Conservation (phyloP, 148 eudicot species). For the Dianthus caryophyllus region DNA sequence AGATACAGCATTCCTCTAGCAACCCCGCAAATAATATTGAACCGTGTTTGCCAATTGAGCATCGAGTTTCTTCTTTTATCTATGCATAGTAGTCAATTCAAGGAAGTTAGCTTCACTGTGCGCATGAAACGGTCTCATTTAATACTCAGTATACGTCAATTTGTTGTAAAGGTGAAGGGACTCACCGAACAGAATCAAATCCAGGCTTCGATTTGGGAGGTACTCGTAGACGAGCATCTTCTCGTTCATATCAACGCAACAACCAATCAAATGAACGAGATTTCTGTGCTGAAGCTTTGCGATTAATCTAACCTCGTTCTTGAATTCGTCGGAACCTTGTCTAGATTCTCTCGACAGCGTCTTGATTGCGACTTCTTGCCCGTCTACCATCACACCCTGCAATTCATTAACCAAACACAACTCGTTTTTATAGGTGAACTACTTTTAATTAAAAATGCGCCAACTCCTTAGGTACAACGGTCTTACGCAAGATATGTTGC, state of each 20-base stretch:
- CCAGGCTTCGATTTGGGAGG: conserved; percentile 63
- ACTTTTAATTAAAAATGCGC: too few relatives aligned
- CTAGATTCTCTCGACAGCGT: conserved; percentile 60
- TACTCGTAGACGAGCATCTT: conserved; percentile 74
- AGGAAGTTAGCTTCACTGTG: too few relatives aligned
- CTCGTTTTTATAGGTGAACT: background rate
- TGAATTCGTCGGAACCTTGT: conserved; percentile 77
- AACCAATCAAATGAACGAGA: conserved; percentile 73
- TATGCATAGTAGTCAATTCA: conserved; percentile 15
- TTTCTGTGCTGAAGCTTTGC: conserved; percentile 85
- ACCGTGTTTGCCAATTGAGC: conserved; percentile 55
- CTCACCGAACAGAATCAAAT: conserved; percentile 52
- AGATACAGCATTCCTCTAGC: conserved; percentile 77
- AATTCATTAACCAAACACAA: background rate
- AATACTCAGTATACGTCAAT: background rate
- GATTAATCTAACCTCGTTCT: conserved; percentile 61
- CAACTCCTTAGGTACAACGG: too few relatives aligned
- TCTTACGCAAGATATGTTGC: too few relatives aligned
- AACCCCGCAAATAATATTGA: conserved; percentile 61
- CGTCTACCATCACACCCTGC: conserved; percentile 54
- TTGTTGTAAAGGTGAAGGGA: background rate
- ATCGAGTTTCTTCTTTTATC: conserved; percentile 38
- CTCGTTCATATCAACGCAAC: conserved; percentile 65
- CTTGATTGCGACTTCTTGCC: conserved; percentile 66
- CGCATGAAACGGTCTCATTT: too few relatives aligned